Percentiles rank a stretch among this genome's conserved stretches.
These are phyloP conservation scores for Mallotus repandus DNA, from an alignment of 441 rosid species.

Conservation along the genomic window DNA sequence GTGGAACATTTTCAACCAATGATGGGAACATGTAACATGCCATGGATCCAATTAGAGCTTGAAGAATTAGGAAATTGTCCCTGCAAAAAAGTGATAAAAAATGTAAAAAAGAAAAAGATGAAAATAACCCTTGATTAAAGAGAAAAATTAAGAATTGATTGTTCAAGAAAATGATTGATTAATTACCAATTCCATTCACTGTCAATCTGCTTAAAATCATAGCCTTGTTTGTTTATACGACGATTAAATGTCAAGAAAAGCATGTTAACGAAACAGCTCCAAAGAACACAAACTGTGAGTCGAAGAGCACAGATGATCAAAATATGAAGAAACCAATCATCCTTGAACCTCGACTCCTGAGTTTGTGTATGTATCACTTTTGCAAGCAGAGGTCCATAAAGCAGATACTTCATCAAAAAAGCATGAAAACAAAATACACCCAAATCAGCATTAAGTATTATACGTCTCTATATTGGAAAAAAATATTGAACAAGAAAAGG, in stretches of 20 bases:
- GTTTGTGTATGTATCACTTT: constrained; percentile 53
- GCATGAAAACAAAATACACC: background rate
- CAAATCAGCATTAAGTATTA: background rate
- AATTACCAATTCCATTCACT: constrained; percentile 85
- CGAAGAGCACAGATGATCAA: constrained; percentile 52
- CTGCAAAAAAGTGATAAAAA: constrained; percentile 37
- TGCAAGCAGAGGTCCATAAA: constrained; percentile 69
- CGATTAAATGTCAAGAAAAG: constrained; percentile 56
- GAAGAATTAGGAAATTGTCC: constrained; percentile 88
- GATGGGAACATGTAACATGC: constrained; percentile 49
- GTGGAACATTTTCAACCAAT: constrained; percentile 45
- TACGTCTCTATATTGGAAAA: too few relatives aligned
- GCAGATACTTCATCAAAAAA: constrained; percentile 52
- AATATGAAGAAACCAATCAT: constrained; percentile 64
- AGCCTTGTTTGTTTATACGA: constrained; percentile 58
- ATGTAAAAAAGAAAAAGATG: background rate
- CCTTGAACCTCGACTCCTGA: constrained; percentile 41
- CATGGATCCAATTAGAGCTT: constrained; percentile 60
- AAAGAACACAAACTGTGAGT: constrained; percentile 29
- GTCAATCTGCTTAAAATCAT: constrained; percentile 87
- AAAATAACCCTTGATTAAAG: background rate
- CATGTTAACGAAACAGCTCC: constrained; percentile 55
- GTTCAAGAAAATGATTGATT: background rate
- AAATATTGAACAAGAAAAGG: background rate
- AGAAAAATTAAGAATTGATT: background rate